phyloP scores from a whole-genome alignment of 108 stramenopile genomes.

The Cyclotella baltica region DNA sequence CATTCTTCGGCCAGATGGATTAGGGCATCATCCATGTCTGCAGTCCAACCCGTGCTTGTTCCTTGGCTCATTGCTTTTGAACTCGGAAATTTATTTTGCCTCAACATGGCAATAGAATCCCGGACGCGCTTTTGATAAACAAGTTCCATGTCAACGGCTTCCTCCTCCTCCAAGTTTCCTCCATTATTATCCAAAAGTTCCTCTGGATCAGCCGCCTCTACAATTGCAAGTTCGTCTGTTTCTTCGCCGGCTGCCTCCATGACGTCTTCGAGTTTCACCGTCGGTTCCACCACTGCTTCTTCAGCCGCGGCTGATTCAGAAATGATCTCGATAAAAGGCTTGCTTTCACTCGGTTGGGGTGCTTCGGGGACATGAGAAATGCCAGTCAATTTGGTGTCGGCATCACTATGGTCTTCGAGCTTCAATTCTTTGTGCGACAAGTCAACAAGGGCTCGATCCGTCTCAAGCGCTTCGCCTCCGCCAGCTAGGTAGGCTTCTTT shows the following conservation, averaged over 20 bases:
- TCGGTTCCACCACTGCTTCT: no score
- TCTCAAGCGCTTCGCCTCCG: not conserved
- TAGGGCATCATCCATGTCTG: constrained; percentile 22
- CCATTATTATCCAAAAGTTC: not conserved
- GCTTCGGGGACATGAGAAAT: no score
- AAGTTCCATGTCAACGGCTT: constrained; percentile 50
- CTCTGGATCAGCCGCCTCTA: constrained; percentile 17
- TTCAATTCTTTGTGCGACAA: not conserved
- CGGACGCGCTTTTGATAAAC: not conserved
- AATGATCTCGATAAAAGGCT: no score
- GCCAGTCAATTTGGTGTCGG: not conserved
- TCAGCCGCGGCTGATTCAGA: no score
- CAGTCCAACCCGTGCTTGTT: constrained; percentile 22
- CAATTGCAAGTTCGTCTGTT: constrained; percentile 4
- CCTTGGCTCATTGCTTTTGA: not conserved
- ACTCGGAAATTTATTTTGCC: not conserved
- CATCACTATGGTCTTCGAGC: not conserved
- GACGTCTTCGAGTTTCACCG: not conserved
- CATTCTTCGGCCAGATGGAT: constrained; percentile 7
- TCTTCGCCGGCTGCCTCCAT: not conserved
- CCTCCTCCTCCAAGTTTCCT: not conserved
- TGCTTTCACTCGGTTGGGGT: no score
- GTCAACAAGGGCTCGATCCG: not conserved
- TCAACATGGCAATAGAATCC: constrained; percentile 26
- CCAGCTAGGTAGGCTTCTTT: not conserved